Conservation (phyloP, 139 green algal genomes). For the Chlamydomonas incerta region DNA sequence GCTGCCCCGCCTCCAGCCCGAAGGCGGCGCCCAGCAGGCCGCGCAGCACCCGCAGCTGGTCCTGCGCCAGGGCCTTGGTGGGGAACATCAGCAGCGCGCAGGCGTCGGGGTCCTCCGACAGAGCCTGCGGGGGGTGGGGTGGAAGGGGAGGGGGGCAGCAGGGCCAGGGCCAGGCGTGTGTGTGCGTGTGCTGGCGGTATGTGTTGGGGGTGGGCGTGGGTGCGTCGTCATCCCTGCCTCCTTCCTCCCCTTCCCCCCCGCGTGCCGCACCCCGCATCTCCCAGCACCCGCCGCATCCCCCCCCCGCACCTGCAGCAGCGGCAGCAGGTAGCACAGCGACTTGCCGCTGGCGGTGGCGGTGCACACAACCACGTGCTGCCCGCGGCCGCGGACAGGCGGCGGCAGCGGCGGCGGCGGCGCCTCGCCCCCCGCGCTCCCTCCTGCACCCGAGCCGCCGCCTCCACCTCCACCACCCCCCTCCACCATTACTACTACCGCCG, state of each 20-base stretch:
- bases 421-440: not conserved
- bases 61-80: constrained; percentile 92
- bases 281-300: not conserved
- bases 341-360: constrained; percentile 96
- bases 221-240: too few species aligned
- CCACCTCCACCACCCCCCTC: constrained; percentile 67
- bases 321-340: constrained; percentile 92
- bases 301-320: constrained; percentile 69
- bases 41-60: constrained; percentile 82
- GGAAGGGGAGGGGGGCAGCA: not conserved
- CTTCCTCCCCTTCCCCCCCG: too few species aligned
- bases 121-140: constrained; percentile 43
- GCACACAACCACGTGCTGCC: constrained; percentile 81
- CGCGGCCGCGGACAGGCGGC: not conserved
- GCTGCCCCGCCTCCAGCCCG: constrained; percentile 33
- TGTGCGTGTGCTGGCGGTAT: not conserved
- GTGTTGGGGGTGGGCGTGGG: not conserved
- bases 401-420: too few species aligned
- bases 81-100: constrained; percentile 94
- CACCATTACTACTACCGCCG: too few species aligned
- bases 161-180: too few species aligned
- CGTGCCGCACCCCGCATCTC: too few species aligned
- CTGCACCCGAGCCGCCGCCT: constrained; percentile 27
- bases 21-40: constrained; percentile 68
- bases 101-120: constrained; percentile 56